Base-by-base conservation (phyloP, 1,284 basidiomycete species). In the Xerocomus amazonicus region DNA sequence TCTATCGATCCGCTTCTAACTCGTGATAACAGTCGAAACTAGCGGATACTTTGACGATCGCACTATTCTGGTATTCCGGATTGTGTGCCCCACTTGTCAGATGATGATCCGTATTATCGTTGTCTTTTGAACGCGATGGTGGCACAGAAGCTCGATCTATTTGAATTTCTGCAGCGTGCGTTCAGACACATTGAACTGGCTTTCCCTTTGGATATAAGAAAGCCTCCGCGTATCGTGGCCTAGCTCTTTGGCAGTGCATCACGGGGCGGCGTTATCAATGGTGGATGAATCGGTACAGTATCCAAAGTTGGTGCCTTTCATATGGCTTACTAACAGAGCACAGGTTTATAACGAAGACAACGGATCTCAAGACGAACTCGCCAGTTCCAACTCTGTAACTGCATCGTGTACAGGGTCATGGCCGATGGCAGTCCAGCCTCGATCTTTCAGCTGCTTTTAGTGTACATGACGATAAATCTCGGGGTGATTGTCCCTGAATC, bases 391-490 rank as follows among this genome's bases (percentile, higher is more conserved):
- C 52, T 64, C 47, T 56, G 57, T 46, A 52, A 49, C 47, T 45
- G 44, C 55, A 55, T 51, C 50, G 47, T 60, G 62, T 41, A 36
- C 28, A 40, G 50, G 51, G 52, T 48, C 43, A 45, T 48, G 48
- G 40, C 34, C 38, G 27, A 54, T 35, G 43, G 29, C 19, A 51
- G 59, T 43, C 57, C 42, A 59, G 65, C 41, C 59, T 48, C 42
- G 9, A 29, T 45, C 53, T 17, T 33, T 65, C 52, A 68, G 19
- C 29, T 62, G 31, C 60, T 55, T 55, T 66, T 70, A 26, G 56
- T 65, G 45, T 66, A 66, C 65, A 66, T 65, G 52, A 67, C 61
- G 58, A 66, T 52, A 47, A 65, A 66, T 65, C 67, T 70, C 48
- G 64, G 64, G 47, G 56, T 61, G 43, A 66, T 57, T 16, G 63